A percentile compares a stretch with the other conserved stretches of the same genome.
Evolutionary conservation across 257 asterid genomes (phyloP).

Genomic region (Dorcoceras hygrometricum): DNA sequence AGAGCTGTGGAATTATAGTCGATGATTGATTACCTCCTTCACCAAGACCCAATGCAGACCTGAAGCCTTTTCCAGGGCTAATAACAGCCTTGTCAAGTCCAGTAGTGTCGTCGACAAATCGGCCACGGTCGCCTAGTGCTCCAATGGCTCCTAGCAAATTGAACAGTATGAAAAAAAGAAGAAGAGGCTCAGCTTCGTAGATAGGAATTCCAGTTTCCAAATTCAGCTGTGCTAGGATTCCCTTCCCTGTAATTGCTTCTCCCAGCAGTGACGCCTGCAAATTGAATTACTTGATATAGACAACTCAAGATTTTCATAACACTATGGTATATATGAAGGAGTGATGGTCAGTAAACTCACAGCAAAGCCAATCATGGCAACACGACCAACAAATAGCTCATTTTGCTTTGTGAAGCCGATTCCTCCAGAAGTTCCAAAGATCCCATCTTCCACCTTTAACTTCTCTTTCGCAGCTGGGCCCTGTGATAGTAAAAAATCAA

Average conservation of each 20-base stretch:
- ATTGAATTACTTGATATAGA: background rate
- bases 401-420: conserved; percentile 85
- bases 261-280: conserved; percentile 80
- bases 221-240: conserved; percentile 37
- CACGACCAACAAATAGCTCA: conserved; percentile 93
- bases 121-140: conserved; percentile 94
- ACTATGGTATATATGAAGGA: background rate
- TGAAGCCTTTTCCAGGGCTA: conserved; percentile 69
- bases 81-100: conserved; percentile 74
- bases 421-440: conserved; percentile 91
- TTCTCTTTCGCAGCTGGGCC: conserved; percentile 44
- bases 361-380: conserved; percentile 94
- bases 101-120: conserved; percentile 69
- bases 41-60: conserved; percentile 69
- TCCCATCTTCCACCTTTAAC: conserved; percentile 76
- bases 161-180: conserved; percentile 9
- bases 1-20: background rate
- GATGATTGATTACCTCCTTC: conserved; percentile 44
- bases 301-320: too few species aligned
- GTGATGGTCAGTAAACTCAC: conserved; percentile 34
- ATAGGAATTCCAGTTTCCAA: conserved; percentile 94
- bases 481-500: conserved; percentile 13
- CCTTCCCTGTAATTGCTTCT: conserved; percentile 88
- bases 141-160: conserved; percentile 92
- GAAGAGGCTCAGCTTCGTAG: conserved; percentile 59